Evolutionary conservation across 2,329 filamentous ascomycete species (phyloP).

Genomic region (Taxawa tesnikishii): DNA sequence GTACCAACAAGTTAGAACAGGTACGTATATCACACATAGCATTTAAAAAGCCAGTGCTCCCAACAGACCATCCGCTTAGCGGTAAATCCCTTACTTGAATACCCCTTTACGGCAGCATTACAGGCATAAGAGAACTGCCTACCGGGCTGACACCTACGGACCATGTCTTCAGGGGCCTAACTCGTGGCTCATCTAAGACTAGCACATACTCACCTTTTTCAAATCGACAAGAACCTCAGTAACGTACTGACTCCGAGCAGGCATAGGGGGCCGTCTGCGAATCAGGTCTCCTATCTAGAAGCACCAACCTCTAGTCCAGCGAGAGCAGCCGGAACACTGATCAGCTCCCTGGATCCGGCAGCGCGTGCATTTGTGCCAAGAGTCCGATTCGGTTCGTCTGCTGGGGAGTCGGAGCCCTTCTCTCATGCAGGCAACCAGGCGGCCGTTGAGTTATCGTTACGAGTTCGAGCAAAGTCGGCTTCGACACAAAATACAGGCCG

Average conservation of each 20-base stretch:
- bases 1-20: too few species aligned
- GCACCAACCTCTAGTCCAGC: not conserved
- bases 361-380: conserved; percentile 17
- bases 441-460: too few species aligned
- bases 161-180: not conserved
- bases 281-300: not conserved
- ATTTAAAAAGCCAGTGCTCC: too few species aligned
- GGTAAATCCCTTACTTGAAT: too few species aligned
- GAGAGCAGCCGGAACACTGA: not conserved
- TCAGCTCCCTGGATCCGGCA: conserved; percentile 13
- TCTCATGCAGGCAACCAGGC: conserved; percentile 10
- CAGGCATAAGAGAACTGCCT: too few species aligned
- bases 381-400: conserved; percentile 12
- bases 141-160: too few species aligned
- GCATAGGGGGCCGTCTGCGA: conserved; percentile 3
- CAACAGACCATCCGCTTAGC: too few species aligned
- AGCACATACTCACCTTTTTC: not conserved
- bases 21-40: too few species aligned
- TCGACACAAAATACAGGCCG: too few species aligned
- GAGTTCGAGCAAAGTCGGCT: too few species aligned
- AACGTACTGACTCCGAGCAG: not conserved
- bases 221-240: not conserved
- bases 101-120: too few species aligned
- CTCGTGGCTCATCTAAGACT: not conserved
- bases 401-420: conserved; percentile 4